These are phyloP conservation scores for Ascochyta pisi DNA, from an alignment of 2,329 filamentous ascomycete genomes.

Conservation along the genomic window DNA sequence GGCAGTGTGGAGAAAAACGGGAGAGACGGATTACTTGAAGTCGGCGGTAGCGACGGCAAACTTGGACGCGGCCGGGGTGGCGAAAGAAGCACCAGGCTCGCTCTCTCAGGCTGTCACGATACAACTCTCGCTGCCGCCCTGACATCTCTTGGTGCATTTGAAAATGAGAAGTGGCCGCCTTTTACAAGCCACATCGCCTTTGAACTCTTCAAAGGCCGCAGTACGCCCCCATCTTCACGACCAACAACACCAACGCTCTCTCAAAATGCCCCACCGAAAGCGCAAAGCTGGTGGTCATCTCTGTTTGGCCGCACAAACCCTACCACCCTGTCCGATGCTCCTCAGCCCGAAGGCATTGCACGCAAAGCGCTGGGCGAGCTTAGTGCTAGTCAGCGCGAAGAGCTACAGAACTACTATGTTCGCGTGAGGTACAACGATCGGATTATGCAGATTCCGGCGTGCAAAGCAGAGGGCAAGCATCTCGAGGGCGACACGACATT, in stretches of 20 bases:
- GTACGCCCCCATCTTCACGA: conserved; percentile 1
- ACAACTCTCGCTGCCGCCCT: conserved; percentile 86
- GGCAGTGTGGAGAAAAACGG: conserved; percentile 46
- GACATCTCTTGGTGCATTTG: conserved; percentile 78
- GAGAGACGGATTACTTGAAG: conserved; percentile 50
- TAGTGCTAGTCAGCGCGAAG: conserved; percentile 62
- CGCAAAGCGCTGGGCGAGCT: conserved; percentile 67
- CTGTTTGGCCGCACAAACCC: conserved; percentile 42
- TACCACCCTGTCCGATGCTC: not conserved
- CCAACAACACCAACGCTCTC: conserved; percentile 6
- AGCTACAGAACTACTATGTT: conserved; percentile 81
- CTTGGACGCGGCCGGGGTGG: conserved; percentile 54
- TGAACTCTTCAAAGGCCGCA: conserved; percentile 77
- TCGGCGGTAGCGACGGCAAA: conserved; percentile 43
- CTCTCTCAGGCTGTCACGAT: conserved; percentile 87
- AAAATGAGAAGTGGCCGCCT: conserved; percentile 80
- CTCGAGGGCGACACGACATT: conserved; percentile 85
- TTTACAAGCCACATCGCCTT: conserved; percentile 92
- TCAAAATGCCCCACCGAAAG: conserved; percentile 18
- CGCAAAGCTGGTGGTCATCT: conserved; percentile 46
- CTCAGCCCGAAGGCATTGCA: conserved; percentile 58
- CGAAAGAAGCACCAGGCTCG: conserved; percentile 70
- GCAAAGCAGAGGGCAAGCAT: conserved; percentile 77
- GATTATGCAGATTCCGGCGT: conserved; percentile 82
- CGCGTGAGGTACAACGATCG: conserved; percentile 90